Conservation (phyloP, 306 rosid genomes). For the Vigna hirtella region DNA sequence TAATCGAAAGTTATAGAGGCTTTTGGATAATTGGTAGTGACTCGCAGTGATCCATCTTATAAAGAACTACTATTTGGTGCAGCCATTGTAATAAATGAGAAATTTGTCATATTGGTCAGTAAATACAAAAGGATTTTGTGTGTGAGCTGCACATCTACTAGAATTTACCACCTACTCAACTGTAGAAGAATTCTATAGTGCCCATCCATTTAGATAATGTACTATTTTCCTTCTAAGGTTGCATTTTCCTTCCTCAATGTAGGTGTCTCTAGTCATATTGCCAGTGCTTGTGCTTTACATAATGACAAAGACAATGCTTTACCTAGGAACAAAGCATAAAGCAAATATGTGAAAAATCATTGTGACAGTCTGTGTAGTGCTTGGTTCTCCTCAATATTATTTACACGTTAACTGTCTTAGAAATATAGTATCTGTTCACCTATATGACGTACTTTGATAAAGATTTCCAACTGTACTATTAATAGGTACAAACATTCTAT, state of each 20-base stretch:
- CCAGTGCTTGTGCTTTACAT: background rate
- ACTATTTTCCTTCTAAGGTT: background rate
- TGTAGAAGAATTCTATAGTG: background rate
- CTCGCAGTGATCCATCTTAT: background rate
- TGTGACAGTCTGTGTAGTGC: slow-evolving; percentile 15
- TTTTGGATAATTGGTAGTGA: background rate
- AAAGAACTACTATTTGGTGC: slow-evolving; percentile 13
- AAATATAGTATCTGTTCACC: background rate
- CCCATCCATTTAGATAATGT: background rate
- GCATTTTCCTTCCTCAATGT: slow-evolving; percentile 32
- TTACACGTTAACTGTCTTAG: background rate
- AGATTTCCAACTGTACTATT: slow-evolving; percentile 23
- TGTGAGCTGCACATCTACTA: background rate
- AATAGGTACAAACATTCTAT: background rate
- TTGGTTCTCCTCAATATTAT: background rate
- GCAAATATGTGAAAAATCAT: slow-evolving; percentile 1
- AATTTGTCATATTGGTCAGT: background rate
- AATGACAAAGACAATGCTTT: background rate
- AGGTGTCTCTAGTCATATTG: background rate
- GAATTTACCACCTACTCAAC: slow-evolving; percentile 1
- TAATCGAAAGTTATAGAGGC: background rate
- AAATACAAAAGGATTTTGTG: background rate
- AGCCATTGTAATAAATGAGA: background rate
- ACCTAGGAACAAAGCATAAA: slow-evolving; percentile 9
- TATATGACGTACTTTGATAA: background rate